Base-by-base conservation (phyloP, 1,139 yeast species). In the Waltiozyma sp. region DNA sequence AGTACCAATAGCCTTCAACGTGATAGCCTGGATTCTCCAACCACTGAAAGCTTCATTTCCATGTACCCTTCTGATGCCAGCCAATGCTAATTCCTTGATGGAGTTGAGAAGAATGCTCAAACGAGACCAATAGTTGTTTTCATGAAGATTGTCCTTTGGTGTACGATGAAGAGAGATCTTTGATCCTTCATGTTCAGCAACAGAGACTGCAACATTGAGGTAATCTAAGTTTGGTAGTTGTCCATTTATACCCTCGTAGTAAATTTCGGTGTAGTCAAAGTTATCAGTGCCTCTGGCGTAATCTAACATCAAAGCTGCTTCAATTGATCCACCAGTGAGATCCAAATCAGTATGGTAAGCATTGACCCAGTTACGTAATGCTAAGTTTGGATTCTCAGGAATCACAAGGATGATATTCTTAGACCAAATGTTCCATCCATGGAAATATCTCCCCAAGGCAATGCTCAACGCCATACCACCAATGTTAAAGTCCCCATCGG, bases 1-100 rank as follows among this genome's bases (percentile, higher is more conserved):
- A 9, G 28, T 16, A 9, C 31, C 38, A 28, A 38, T 63, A 0
- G 95, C 96, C 44, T 73, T 73, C 37, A 93, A 61, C 1, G 97
- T 86, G 33, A 91, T 64, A 0, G 97, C 83, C 61, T 91, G 97
- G 45, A 93, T 85, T 60, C 93, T 84, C 95, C 96, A 91, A 2
- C 97, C 97, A 41, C 94, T 82, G 59, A 91, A 91, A 13, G 89
- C 87, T 58, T 89, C 96, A 52, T 88, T 80, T 3, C 96, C 95
- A 41, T 77, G 70, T 1, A 72, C 60, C 19, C 63, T 68, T 13
- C 66, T 60, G 19, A 83, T 59, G 1, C 97, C 97, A 0, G 95
- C 74, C 11, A 80, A 59, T 2, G 89, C 76, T 56, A 87, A 77
- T 40, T 74, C 73, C 45, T 73, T 62, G 28, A 91, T 74, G 0